Percentiles rank a stretch among this genome's conserved stretches.
These are phyloP conservation scores for Leptodontidium sp. DNA, from an alignment of 2,329 filamentous ascomycete genomes.

Conservation along the genomic window DNA sequence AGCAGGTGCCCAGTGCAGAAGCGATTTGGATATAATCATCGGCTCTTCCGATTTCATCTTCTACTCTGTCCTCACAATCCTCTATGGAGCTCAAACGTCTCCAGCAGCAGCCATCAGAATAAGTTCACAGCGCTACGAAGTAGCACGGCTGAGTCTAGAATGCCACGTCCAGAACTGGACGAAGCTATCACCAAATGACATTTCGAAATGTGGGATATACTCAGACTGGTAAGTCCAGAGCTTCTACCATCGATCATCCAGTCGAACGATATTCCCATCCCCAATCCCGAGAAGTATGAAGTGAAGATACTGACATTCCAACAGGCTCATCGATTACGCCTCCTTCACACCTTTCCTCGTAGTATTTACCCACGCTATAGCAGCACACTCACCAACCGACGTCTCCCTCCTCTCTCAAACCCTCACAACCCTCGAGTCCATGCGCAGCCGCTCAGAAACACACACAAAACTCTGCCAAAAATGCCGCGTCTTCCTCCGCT, in stretches of 20 bases:
- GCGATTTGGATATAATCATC: constrained; percentile 30
- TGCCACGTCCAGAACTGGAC: constrained; percentile 32
- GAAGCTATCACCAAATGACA: constrained; percentile 24
- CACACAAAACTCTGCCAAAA: constrained; percentile 27
- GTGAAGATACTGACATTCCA: background rate
- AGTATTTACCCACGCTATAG: constrained; percentile 34
- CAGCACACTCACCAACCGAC: constrained; percentile 26
- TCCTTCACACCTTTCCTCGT: constrained; percentile 35
- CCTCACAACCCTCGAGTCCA: constrained; percentile 28
- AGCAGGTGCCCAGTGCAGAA: constrained; percentile 20
- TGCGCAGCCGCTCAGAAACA: constrained; percentile 26
- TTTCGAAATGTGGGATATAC: constrained; percentile 28
- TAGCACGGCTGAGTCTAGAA: constrained; percentile 29
- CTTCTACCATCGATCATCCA: background rate
- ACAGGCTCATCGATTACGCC: constrained; percentile 30
- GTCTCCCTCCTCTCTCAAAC: constrained; percentile 29
- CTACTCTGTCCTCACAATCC: constrained; percentile 29
- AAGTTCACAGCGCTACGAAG: constrained; percentile 33
- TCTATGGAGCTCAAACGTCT: constrained; percentile 32
- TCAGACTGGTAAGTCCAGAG: constrained; percentile 28
- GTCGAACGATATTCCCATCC: background rate
- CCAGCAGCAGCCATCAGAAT: constrained; percentile 24
- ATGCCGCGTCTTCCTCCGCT: constrained; percentile 31
- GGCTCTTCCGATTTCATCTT: constrained; percentile 32
- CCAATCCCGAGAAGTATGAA: background rate